Evolutionary conservation across 345 rosid genomes (phyloP).

Genomic region (Citrus reticulata): DNA sequence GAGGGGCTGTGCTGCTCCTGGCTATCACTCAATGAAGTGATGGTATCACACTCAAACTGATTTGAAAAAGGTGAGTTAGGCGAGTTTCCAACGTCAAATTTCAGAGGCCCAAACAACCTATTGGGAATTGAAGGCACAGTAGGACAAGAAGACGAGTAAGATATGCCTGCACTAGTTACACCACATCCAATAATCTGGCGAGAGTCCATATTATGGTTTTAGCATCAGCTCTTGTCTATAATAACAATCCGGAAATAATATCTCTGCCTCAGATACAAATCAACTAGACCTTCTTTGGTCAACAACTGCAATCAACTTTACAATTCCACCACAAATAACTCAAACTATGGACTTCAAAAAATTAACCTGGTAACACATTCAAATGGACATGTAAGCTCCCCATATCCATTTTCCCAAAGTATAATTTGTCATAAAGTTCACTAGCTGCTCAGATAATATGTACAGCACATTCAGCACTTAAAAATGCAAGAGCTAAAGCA

Average conservation of each 20-base stretch:
- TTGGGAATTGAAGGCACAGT: slow-evolving; percentile 31
- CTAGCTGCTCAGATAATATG: background rate
- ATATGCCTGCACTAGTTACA: slow-evolving; percentile 38
- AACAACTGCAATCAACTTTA: slow-evolving; percentile 8
- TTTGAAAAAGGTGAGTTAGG: slow-evolving; percentile 41
- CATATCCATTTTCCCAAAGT: background rate
- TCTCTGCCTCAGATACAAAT: background rate
- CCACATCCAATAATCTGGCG: slow-evolving; percentile 34
- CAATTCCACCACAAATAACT: background rate
- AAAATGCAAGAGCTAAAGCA: background rate
- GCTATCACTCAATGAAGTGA: slow-evolving; percentile 41
- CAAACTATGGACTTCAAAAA: slow-evolving; percentile 20
- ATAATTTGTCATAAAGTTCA: background rate
- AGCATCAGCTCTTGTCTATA: slow-evolving; percentile 24
- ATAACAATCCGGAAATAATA: background rate
- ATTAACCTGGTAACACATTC: slow-evolving; percentile 22
- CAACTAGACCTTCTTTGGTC: background rate
- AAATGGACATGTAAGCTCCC: slow-evolving; percentile 7
- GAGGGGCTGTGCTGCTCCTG: slow-evolving; percentile 49
- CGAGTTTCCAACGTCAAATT: slow-evolving; percentile 35
- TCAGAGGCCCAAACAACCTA: slow-evolving; percentile 32
- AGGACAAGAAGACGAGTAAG: slow-evolving; percentile 38
- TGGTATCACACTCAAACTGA: slow-evolving; percentile 38
- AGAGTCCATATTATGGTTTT: slow-evolving; percentile 39
- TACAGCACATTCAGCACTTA: background rate